Percentiles rank a stretch among this genome's conserved stretches.
Evolutionary conservation across 2,329 filamentous ascomycete species (phyloP).

Genomic region (Thielaviopsis ethacetica): DNA sequence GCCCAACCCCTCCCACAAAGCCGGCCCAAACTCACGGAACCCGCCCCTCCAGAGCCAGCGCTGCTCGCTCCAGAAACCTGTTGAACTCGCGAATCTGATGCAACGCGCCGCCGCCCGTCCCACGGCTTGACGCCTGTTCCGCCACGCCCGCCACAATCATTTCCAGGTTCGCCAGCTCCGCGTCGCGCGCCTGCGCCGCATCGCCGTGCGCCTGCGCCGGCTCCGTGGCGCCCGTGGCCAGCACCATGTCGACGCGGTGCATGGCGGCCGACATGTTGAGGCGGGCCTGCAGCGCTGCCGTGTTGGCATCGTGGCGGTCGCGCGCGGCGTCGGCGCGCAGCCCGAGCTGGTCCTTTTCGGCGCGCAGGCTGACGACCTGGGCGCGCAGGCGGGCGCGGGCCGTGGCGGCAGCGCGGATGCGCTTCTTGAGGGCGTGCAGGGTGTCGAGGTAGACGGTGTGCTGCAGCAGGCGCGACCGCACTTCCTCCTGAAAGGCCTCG

Average conservation of each 20-base stretch:
- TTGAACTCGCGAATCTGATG: constrained; percentile 45
- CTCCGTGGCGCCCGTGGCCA: constrained; percentile 33
- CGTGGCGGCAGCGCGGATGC: constrained; percentile 38
- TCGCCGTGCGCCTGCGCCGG: constrained; percentile 25
- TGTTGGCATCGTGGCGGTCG: constrained; percentile 39
- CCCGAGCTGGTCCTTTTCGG: constrained; percentile 44
- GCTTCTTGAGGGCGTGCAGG: constrained; percentile 38
- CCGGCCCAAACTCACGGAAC: constrained; percentile 13
- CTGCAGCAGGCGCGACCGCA: constrained; percentile 37
- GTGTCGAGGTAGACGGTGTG: constrained; percentile 46
- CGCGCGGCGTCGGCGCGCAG: constrained; percentile 47
- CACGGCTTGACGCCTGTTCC: constrained; percentile 33
- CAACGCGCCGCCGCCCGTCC: constrained; percentile 34
- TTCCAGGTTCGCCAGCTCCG: constrained; percentile 40
- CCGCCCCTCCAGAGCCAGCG: constrained; percentile 35
- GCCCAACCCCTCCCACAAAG: not conserved
- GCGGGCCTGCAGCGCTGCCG: constrained; percentile 21
- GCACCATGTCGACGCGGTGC: constrained; percentile 45
- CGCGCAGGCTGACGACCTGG: constrained; percentile 41
- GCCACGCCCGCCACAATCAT: constrained; percentile 37
- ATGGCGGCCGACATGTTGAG: constrained; percentile 40
- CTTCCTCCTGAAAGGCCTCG: constrained; percentile 40
- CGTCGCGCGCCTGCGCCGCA: constrained; percentile 27
- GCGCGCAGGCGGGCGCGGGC: constrained; percentile 40
- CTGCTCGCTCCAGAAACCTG: constrained; percentile 44